A percentile compares a stretch with the other conserved stretches of the same genome.
phyloP scores from a whole-genome alignment of 2,329 filamentous ascomycete species.

The Penicillium sp. region DNA sequence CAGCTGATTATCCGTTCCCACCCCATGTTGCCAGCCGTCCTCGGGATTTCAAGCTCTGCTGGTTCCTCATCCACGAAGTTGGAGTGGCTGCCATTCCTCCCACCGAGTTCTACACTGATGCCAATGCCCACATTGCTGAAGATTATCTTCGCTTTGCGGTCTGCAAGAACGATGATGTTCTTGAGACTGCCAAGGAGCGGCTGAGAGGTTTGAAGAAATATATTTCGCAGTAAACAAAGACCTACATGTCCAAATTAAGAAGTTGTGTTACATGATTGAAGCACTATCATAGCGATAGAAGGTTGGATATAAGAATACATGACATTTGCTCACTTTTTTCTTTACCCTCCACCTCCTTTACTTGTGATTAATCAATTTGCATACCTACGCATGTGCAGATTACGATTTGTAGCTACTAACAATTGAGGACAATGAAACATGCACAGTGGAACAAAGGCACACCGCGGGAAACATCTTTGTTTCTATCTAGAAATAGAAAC shows the following conservation, averaged over 20 bases:
- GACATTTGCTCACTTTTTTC: neutral
- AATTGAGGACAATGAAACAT: neutral
- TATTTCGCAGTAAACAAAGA: constrained; percentile 45
- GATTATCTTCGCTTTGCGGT: constrained; percentile 94
- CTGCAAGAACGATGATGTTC: constrained; percentile 86
- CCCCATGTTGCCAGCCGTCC: constrained; percentile 81
- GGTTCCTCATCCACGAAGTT: constrained; percentile 96
- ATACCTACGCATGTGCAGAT: neutral
- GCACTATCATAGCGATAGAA: neutral
- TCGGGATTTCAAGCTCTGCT: constrained; percentile 89
- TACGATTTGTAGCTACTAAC: neutral
- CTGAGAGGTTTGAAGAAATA: constrained; percentile 72
- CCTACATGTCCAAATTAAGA: neutral
- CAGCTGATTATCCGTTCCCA: constrained; percentile 82
- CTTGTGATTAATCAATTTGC: too few relatives aligned
- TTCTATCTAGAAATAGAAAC: neutral
- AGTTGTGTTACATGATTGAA: neutral
- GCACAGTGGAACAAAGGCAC: neutral
- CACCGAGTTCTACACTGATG: constrained; percentile 91
- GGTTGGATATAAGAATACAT: constrained; percentile 1
- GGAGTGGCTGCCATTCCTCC: constrained; percentile 95
- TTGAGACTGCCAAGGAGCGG: constrained; percentile 75
- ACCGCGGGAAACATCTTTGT: neutral
- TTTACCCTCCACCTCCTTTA: neutral
- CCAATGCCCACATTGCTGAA: constrained; percentile 80